Evolutionary conservation across 441 rosid species (phyloP).

Genomic region (Eruca vesicaria): DNA sequence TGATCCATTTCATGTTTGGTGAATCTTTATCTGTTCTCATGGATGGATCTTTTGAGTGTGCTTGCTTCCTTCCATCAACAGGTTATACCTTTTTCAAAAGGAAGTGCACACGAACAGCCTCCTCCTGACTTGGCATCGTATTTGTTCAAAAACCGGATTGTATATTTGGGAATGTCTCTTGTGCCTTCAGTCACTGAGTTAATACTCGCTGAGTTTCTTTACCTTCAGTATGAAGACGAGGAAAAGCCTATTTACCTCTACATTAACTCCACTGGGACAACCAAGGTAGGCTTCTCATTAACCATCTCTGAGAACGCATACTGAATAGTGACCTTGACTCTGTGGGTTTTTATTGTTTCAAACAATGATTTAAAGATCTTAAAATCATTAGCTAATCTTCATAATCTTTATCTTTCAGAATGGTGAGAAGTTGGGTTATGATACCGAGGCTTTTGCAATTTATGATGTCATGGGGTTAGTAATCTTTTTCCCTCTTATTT

Average conservation of each 20-base stretch:
- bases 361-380: no score
- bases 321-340: constrained; percentile 1
- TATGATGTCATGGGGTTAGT: constrained; percentile 80
- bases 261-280: constrained; percentile 90
- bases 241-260: constrained; percentile 84
- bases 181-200: constrained; percentile 86
- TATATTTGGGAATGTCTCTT: constrained; percentile 90
- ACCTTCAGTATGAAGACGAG: constrained; percentile 74
- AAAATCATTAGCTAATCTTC: no score
- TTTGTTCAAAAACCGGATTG: constrained; percentile 74
- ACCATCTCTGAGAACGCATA: background rate
- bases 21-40: background rate
- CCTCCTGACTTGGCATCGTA: constrained; percentile 92
- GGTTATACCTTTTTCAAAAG: constrained; percentile 84
- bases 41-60: background rate
- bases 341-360: no score
- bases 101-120: constrained; percentile 80
- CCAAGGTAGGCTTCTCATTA: constrained; percentile 48
- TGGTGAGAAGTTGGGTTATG: no score
- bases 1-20: background rate
- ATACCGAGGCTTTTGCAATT: constrained; percentile 81
- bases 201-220: constrained; percentile 77
- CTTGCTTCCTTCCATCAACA: constrained; percentile 28
- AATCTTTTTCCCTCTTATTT: constrained; percentile 20
- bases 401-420: no score